A percentile compares a stretch with the other conserved stretches of the same genome.
These are phyloP conservation scores for Posidonia oceanica DNA, from an alignment of 116 monocot genomes.

Conservation along the genomic window DNA sequence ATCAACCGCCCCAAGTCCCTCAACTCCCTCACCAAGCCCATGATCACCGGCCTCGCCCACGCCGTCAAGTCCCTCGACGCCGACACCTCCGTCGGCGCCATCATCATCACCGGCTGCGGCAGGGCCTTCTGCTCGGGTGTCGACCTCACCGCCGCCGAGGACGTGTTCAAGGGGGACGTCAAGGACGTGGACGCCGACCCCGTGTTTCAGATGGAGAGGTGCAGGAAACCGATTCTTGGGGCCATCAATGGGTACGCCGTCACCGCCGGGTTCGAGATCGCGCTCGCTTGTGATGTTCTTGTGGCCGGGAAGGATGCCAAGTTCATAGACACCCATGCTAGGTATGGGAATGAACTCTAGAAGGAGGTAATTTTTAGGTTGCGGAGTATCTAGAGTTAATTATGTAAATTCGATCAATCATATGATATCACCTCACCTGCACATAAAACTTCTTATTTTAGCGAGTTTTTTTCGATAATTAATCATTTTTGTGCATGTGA, in stretches of 20 bases:
- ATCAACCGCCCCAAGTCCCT: constrained; percentile 83
- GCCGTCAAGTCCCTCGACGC: constrained; percentile 42
- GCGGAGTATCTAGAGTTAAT: too few species aligned
- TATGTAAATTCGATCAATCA: too few species aligned
- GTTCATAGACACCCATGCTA: constrained; percentile 80
- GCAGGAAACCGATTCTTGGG: constrained; percentile 81
- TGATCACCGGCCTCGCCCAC: constrained; percentile 59
- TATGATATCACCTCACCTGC: too few species aligned
- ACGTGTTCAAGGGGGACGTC: constrained; percentile 95
- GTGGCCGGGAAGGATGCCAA: constrained; percentile 70
- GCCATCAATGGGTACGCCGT: constrained; percentile 74
- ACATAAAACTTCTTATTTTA: too few species aligned
- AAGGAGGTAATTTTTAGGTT: too few species aligned
- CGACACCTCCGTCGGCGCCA: constrained; percentile 51
- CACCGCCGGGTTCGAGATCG: constrained; percentile 94
- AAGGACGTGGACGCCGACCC: constrained; percentile 47
- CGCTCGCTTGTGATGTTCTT: constrained; percentile 76
- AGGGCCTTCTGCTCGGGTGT: constrained; percentile 95
- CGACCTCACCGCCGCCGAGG: constrained; percentile 82
- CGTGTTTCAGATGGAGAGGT: constrained; percentile 63
- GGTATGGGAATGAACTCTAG: constrained; percentile 14
- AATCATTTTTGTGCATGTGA: too few species aligned
- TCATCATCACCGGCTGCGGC: constrained; percentile 67
- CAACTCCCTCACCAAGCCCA: constrained; percentile 74
- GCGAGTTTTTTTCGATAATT: too few species aligned